Conservation (phyloP, 768 basidiomycete species). For the Mycena pura region DNA sequence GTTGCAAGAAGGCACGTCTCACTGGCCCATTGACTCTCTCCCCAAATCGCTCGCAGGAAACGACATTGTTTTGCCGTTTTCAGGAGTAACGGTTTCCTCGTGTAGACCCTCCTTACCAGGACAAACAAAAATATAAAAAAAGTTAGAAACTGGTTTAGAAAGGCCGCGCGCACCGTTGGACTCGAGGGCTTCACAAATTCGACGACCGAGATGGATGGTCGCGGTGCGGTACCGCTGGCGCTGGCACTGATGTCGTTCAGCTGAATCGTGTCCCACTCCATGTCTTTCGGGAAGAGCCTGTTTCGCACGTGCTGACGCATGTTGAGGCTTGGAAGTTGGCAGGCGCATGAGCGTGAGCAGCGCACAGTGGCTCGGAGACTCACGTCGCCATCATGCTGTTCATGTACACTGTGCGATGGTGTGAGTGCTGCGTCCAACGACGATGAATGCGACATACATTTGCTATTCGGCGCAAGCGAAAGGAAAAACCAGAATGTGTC, state of each 20-base stretch:
- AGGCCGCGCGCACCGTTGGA: no score
- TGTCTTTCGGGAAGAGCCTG: background rate
- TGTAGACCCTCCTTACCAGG: no score
- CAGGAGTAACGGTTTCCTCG: no score
- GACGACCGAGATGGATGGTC: background rate
- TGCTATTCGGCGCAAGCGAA: slow-evolving; percentile 18
- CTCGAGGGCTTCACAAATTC: slow-evolving; percentile 18
- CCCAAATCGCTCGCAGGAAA: no score
- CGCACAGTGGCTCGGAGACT: background rate
- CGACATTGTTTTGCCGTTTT: no score
- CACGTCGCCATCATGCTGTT: slow-evolving; percentile 28
- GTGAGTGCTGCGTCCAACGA: background rate
- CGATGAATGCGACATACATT: background rate
- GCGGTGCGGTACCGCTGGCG: background rate
- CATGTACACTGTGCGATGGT: slow-evolving; percentile 18
- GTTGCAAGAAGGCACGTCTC: no score
- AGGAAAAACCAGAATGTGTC: slow-evolving; percentile 25
- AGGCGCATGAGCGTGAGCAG: background rate
- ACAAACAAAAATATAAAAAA: no score
- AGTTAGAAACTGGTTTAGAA: no score
- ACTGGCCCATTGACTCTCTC: no score
- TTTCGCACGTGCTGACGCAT: slow-evolving; percentile 10
- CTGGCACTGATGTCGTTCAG: background rate
- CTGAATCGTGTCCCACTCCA: background rate
- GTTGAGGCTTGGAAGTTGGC: background rate